Conservation (phyloP, 2,329 filamentous ascomycete species). For the Dactylella cylindrospora region DNA sequence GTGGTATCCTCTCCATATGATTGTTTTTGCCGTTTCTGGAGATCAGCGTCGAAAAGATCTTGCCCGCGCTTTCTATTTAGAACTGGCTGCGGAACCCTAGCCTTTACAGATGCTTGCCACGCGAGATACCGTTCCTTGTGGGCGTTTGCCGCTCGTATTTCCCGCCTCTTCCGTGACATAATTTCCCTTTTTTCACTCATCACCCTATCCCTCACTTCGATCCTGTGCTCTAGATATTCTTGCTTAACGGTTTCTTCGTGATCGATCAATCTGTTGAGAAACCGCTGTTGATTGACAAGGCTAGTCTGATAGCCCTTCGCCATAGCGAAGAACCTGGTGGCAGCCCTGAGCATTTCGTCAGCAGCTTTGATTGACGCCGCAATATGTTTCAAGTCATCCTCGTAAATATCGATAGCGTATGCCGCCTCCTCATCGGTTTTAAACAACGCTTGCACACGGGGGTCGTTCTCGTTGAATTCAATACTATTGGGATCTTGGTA, state of each 20-base stretch:
- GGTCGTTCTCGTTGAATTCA: conserved; percentile 20
- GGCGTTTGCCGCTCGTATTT: background rate
- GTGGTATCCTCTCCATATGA: background rate
- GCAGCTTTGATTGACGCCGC: background rate
- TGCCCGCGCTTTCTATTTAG: conserved; percentile 1
- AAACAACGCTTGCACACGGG: conserved; percentile 14
- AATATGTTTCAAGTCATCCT: background rate
- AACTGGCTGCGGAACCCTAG: background rate
- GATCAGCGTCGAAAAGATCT: background rate
- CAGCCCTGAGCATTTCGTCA: background rate
- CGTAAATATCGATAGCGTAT: background rate
- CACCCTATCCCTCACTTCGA: background rate
- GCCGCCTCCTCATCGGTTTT: background rate
- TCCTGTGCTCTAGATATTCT: background rate
- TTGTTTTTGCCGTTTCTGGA: background rate
- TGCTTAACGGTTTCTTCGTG: conserved; percentile 4
- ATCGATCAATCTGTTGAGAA: background rate
- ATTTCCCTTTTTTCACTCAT: no score
- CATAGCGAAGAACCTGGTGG: conserved; percentile 13
- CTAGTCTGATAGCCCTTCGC: conserved; percentile 4
- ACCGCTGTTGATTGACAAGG: conserved; percentile 5
- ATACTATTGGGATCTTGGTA: background rate
- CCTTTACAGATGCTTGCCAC: background rate
- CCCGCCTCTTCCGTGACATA: no score
- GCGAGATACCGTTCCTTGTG: background rate